Evolutionary conservation across 1,139 yeast genomes (phyloP).

Genomic region (Pichiaceae sp.): DNA sequence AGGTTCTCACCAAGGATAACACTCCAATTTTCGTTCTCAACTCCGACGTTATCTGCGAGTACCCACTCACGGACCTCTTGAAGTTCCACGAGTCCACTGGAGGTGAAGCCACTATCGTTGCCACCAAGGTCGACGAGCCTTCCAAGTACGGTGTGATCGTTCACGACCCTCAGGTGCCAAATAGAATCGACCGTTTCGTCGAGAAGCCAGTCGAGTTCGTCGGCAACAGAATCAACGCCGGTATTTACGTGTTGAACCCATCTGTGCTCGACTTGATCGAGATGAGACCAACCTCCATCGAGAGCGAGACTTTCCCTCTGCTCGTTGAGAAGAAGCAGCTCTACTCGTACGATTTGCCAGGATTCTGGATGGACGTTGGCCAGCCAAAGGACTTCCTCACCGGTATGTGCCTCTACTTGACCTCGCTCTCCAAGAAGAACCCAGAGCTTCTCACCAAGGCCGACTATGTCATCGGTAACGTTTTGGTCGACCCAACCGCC

Average conservation of each 20-base stretch:
- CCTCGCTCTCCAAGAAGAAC: constrained; percentile 73
- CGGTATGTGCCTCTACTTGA: constrained; percentile 89
- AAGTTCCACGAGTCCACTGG: constrained; percentile 93
- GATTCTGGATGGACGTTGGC: constrained; percentile 99
- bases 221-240: constrained; percentile 96
- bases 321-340: constrained; percentile 83
- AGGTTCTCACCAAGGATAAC: constrained; percentile 86
- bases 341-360: constrained; percentile 95
- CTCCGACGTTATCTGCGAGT: constrained; percentile 98
- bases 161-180: constrained; percentile 86
- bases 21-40: constrained; percentile 96
- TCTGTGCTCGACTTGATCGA: constrained; percentile 93
- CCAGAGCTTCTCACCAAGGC: constrained; percentile 64
- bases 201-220: constrained; percentile 99
- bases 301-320: constrained; percentile 98
- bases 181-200: constrained; percentile 95
- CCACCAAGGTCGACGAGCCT: constrained; percentile 99
- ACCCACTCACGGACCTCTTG: constrained; percentile 90
- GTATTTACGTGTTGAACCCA: constrained; percentile 94
- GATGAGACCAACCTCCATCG: constrained; percentile 97
- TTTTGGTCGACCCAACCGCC: constrained; percentile 90
- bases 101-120: constrained; percentile 97
- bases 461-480: constrained; percentile 84
- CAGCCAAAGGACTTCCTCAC: constrained; percentile 99
- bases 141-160: constrained; percentile 99